Evolutionary conservation across 75 land plant genomes (phyloP), one percentile per base, ranked within the genome.

Genomic region (Pinus taeda): DNA sequence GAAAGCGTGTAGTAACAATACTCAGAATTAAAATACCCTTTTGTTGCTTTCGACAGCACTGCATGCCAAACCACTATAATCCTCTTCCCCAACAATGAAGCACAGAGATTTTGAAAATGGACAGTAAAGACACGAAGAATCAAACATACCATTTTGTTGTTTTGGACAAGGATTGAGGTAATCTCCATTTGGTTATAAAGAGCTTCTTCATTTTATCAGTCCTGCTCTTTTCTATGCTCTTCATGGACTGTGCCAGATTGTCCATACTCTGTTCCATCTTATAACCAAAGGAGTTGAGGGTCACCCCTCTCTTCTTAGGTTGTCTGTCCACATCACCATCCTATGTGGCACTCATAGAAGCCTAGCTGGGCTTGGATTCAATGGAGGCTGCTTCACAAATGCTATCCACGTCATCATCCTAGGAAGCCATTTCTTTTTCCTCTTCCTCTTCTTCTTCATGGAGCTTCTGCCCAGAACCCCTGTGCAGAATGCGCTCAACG

Each of bases 391-490:
- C 72, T 69, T 69, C 72, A 42, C 72, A 42, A 15, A 45, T 69
- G 36, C 72, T 69, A 69, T 69, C 72, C 55, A 69, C 72, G 11
- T 69, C 72, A 69, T 69, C 45, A 37, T 69, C 72, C 49, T 69
- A 55, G 12, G n/a, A 42, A 39, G 72, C 72, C 53, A 39, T 9
- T 1, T 69, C 72, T 15, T 69, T 53, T 20, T 69, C 72, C 11
- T 69, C 72, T 2, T 69, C 72, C 8, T 37, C 72, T 69, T 69
- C 66, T 24, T 63, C 71, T 42, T 67, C 72, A 36, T 69, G 49
- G n/a, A 69, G 39, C 49, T 39, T 69, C 55, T 69, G 72, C n/a
- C 72, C 72, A 15, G 72, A 69, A 21, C 55, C 72, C 72, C 42
- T 69, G 49, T 42, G 39, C 72, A 69, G 53, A 39, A 69, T 69